Percentiles rank a stretch among this genome's conserved stretches.
These are phyloP conservation scores for Sequoiadendron giganteum DNA, from an alignment of 75 land plant species.

Conservation along the genomic window DNA sequence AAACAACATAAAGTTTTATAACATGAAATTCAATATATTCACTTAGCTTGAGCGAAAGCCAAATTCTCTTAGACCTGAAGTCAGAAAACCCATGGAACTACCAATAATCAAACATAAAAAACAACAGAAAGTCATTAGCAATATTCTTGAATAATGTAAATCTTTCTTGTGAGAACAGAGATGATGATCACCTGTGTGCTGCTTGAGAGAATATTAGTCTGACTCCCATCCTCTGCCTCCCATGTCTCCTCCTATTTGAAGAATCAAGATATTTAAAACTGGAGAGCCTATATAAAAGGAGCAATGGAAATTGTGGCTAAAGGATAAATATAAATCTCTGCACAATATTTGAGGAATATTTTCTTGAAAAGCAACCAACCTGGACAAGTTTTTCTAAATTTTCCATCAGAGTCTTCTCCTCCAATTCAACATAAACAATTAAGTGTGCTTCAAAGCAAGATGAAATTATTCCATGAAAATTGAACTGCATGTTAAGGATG, in stretches of 20 bases:
- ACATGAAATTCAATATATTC: not conserved
- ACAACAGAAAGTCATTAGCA: not conserved
- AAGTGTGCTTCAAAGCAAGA: conserved; percentile 98
- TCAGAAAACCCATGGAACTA: not conserved
- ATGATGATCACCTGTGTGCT: conserved; percentile 74
- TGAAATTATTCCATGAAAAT: conserved; percentile 92
- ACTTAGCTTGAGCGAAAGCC: not conserved
- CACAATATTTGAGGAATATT: not conserved
- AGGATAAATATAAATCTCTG: not conserved
- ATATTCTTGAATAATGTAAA: not conserved
- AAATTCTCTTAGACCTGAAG: not conserved
- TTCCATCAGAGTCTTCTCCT: conserved; percentile 96
- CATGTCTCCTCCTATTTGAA: conserved; percentile 84
- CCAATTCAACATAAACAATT: conserved; percentile 85
- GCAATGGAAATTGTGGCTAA: not conserved
- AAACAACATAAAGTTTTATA: not conserved
- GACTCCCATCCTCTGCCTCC: conserved; percentile 96
- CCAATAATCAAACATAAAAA: not conserved
- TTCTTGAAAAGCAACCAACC: conserved; percentile 34
- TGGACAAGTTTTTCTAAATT: conserved; percentile 92
- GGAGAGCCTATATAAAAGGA: not conserved
- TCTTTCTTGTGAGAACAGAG: not conserved
- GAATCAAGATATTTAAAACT: conserved; percentile 1
- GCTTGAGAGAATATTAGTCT: conserved; percentile 89
- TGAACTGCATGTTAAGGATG: conserved; percentile 55